A percentile compares a stretch with the other conserved stretches of the same genome.
Conservation (phyloP, 805 yeast genomes). For the Suhomyces sp. region DNA sequence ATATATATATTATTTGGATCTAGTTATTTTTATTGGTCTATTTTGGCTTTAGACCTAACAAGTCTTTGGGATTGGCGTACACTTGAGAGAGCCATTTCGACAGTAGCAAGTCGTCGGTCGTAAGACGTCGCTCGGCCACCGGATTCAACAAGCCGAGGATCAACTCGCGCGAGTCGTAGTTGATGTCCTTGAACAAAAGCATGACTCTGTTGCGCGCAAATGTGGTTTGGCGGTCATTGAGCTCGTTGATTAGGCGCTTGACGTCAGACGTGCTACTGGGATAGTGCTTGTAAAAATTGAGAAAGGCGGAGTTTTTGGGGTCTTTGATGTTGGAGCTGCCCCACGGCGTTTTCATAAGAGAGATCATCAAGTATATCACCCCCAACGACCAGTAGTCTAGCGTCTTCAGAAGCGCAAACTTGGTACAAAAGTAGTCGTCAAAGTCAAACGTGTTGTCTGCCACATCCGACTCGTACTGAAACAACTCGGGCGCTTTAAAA, state of each 20-base stretch:
- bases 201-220: slow-evolving; percentile 30
- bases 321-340: slow-evolving; percentile 28
- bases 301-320: slow-evolving; percentile 17
- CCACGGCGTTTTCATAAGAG: slow-evolving; percentile 50
- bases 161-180: slow-evolving; percentile 34
- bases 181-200: slow-evolving; percentile 31
- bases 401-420: slow-evolving; percentile 25
- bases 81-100: slow-evolving; percentile 39
- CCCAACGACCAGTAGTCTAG: slow-evolving; percentile 55
- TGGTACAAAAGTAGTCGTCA: not conserved
- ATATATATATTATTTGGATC: no score
- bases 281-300: slow-evolving; percentile 23
- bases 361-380: slow-evolving; percentile 45
- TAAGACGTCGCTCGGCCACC: slow-evolving; percentile 19
- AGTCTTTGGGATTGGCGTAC: slow-evolving; percentile 38
- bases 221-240: slow-evolving; percentile 11
- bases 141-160: slow-evolving; percentile 37
- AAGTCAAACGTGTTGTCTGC: slow-evolving; percentile 3
- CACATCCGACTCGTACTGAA: slow-evolving; percentile 18
- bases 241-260: slow-evolving; percentile 12
- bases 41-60: slow-evolving; percentile 12
- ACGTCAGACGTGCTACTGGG: slow-evolving; percentile 16
- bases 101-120: slow-evolving; percentile 23
- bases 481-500: slow-evolving; percentile 55
- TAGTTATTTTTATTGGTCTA: not conserved